Evolutionary conservation across 208 protist species (phyloP).

Genomic region (Leishmania aethiopica): DNA sequence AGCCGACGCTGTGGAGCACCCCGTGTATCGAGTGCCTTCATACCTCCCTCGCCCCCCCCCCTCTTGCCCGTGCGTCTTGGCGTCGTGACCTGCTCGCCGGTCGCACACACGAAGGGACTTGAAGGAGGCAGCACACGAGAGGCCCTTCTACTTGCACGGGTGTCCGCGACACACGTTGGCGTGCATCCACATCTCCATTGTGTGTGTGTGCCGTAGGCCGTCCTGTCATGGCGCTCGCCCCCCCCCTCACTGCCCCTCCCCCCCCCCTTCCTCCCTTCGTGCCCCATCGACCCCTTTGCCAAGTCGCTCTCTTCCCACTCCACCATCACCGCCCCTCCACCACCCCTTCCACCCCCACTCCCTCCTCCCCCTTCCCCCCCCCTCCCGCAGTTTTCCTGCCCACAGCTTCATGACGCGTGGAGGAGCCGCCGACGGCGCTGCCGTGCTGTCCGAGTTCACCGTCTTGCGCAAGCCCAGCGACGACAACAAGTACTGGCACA

Average conservation of each 20-base stretch:
- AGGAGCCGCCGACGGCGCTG: neutral
- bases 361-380: neutral
- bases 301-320: neutral
- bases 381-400: neutral
- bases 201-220: neutral
- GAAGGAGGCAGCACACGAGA: neutral
- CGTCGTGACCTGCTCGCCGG: neutral
- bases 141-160: neutral
- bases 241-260: neutral
- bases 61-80: neutral
- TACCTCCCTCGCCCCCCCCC: neutral
- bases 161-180: neutral
- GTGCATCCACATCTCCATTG: neutral
- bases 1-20: neutral
- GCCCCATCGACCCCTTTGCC: neutral
- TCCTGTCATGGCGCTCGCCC: neutral
- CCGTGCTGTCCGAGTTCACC: slow-evolving; percentile 21
- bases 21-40: slow-evolving; percentile 4
- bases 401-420: neutral
- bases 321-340: neutral
- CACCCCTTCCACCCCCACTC: neutral
- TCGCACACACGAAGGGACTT: neutral
- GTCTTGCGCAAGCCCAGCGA: slow-evolving; percentile 29
- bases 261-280: neutral
- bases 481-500: slow-evolving; percentile 41